Evolutionary conservation across 805 yeast genomes (phyloP).

Genomic region (Starmerella powellii): DNA sequence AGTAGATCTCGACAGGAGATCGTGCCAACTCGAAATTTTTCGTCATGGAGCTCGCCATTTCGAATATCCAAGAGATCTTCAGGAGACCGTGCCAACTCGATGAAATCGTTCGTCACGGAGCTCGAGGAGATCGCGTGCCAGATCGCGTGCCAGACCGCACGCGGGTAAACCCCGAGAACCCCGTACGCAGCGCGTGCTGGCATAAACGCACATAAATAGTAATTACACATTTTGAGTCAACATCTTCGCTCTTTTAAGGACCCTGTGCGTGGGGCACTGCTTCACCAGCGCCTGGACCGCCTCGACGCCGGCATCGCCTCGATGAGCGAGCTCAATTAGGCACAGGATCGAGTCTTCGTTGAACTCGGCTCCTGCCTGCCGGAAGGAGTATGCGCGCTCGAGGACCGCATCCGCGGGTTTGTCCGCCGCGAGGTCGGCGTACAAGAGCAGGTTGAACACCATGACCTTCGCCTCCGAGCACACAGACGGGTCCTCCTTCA

Average conservation of each 20-base stretch:
- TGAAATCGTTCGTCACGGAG: too few species aligned
- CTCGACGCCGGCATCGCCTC: neutral
- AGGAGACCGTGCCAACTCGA: too few species aligned
- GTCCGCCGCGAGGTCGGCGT: conserved; percentile 2
- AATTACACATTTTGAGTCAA: neutral
- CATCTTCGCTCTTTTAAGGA: neutral
- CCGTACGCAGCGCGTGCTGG: too few species aligned
- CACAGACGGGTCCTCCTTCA: conserved; percentile 12
- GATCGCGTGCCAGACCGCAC: too few species aligned
- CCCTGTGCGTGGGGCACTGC: conserved; percentile 8
- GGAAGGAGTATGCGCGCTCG: conserved; percentile 5
- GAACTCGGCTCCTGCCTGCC: conserved; percentile 10
- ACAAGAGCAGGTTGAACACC: conserved; percentile 21
- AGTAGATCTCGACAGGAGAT: too few species aligned
- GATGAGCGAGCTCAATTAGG: conserved; percentile 7
- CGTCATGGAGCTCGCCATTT: too few species aligned
- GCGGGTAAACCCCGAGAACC: too few species aligned
- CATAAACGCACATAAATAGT: too few species aligned
- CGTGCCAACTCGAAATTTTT: too few species aligned
- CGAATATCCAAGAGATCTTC: too few species aligned
- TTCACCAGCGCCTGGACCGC: conserved; percentile 5
- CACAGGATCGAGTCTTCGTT: conserved; percentile 16
- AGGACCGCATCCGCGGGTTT: neutral
- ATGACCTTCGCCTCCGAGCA: conserved; percentile 19
- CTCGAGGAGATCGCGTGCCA: too few species aligned